Conservation (phyloP, 2,329 filamentous ascomycete species). For the Polytolypa hystricis region DNA sequence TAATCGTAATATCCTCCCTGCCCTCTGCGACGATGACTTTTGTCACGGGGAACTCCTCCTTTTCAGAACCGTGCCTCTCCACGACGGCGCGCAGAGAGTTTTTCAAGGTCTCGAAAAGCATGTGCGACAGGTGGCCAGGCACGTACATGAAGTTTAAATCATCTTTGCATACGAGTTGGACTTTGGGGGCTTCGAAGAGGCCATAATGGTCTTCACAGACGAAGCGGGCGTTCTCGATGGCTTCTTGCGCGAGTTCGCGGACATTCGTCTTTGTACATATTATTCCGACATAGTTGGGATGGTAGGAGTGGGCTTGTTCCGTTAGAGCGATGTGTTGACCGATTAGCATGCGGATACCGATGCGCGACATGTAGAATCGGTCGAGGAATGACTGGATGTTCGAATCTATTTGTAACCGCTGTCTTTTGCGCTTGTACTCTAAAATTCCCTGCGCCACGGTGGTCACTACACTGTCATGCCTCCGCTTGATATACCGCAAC, state of each 20-base stretch:
- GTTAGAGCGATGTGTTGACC: constrained; percentile 96
- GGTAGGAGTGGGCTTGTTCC: constrained; percentile 78
- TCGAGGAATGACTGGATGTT: constrained; percentile 97
- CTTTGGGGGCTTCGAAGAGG: constrained; percentile 88
- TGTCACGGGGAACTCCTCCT: constrained; percentile 89
- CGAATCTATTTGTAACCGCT: constrained; percentile 96
- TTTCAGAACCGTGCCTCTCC: constrained; percentile 87
- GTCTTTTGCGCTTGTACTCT: constrained; percentile 91
- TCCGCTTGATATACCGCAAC: constrained; percentile 84
- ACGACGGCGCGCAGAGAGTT: constrained; percentile 96
- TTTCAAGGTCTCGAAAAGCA: constrained; percentile 98
- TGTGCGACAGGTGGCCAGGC: constrained; percentile 94
- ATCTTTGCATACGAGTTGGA: constrained; percentile 90
- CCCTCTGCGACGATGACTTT: constrained; percentile 97
- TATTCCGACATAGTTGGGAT: constrained; percentile 92
- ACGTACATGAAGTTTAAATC: constrained; percentile 99
- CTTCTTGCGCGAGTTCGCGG: constrained; percentile 84
- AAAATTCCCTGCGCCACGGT: constrained; percentile 96
- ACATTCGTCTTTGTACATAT: constrained; percentile 99
- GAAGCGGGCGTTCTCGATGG: constrained; percentile 97
- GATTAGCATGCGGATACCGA: constrained; percentile 98
- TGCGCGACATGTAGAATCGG: constrained; percentile 99
- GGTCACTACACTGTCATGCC: constrained; percentile 94
- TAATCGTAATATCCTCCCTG: constrained; percentile 98
- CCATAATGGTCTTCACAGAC: constrained; percentile 98